Evolutionary conservation across 2,329 filamentous ascomycete genomes (phyloP), one percentile per base, ranked within the genome.

Genomic region (Apiospora malaysiana): DNA sequence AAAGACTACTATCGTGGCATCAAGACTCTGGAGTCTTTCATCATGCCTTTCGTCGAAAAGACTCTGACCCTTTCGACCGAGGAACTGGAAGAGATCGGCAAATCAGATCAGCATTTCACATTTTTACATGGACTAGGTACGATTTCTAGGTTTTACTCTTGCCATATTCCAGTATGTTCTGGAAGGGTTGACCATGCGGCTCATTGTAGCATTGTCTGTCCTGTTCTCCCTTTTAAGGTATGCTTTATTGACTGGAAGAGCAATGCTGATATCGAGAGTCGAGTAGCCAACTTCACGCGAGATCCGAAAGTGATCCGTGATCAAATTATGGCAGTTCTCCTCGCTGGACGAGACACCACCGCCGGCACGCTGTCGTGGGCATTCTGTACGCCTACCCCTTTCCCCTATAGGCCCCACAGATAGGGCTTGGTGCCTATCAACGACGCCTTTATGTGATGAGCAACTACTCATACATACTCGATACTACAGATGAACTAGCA

Each of bases 271-370:
- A 23, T 23, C 21, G 21, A 25, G n/a, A 14, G 12, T 49, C 47
- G 47, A 68, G 87, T 95, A 12, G 92, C 92, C 21, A 85, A 86
- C 18, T 91, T 90, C 79, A 95, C 93, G 0, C 88, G 91, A 16
- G 84, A 88, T 70, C 82, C 83, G 0, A 85, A 85, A 9, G 85
- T 92, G 14, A 87, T 95, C 42, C 90, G 93, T n/a, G 92, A 95
- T 79, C 92, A 95, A 78, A 85, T 94, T 56, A 88, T 94, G 66
- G 90, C 90, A 10, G 87, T 95, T 14, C 86, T 95, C 1, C 85
- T 94, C 14, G 92, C 92, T 4, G 92, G 91, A 5, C 84, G 90
- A 66, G 92, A 94, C 79, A 94, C 91, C 3, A 93, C 92, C 1
- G 91, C 91, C 32, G 87, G 85, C 32, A 91, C 90, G 0, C 82